These are phyloP conservation scores for Irpex lacteus DNA, from an alignment of 1,284 basidiomycete species.

Conservation along the genomic window DNA sequence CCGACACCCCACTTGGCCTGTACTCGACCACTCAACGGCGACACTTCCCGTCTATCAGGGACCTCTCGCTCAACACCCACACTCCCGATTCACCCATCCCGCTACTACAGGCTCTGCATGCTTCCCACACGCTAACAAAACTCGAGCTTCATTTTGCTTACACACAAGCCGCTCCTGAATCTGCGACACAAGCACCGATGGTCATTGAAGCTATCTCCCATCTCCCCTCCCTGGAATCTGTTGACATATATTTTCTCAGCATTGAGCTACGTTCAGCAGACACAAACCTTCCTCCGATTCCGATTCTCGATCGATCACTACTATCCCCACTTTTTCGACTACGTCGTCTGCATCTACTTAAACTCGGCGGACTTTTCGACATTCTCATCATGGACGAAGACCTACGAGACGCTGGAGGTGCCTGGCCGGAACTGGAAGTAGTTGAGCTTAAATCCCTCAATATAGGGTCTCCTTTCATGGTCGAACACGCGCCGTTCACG, in stretches of 20 bases:
- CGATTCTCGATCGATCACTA: not conserved
- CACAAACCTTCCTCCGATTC: not conserved
- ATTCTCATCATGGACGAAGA: not conserved
- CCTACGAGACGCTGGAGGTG: not conserved
- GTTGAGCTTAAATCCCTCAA: not conserved
- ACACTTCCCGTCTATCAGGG: not conserved
- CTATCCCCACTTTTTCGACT: not conserved
- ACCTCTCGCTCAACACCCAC: not conserved
- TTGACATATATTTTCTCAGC: not conserved
- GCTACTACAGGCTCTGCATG: not conserved
- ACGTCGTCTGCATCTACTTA: not conserved
- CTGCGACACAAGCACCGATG: not conserved
- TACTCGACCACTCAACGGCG: not conserved
- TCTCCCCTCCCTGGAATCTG: not conserved
- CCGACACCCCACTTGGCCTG: not conserved
- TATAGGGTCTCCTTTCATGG: not conserved
- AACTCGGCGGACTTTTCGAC: not conserved
- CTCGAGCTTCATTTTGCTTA: not conserved
- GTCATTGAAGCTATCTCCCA: not conserved
- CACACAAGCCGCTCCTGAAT: not conserved
- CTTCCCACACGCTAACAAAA: not conserved
- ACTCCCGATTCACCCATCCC: not conserved
- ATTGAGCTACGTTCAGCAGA: not conserved
- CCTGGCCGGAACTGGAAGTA: not conserved
- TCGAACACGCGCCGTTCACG: not conserved